Percentiles rank a stretch among this genome's conserved stretches.
These are phyloP conservation scores for Solioccasus polychromus DNA, from an alignment of 768 basidiomycete genomes.

Conservation along the genomic window DNA sequence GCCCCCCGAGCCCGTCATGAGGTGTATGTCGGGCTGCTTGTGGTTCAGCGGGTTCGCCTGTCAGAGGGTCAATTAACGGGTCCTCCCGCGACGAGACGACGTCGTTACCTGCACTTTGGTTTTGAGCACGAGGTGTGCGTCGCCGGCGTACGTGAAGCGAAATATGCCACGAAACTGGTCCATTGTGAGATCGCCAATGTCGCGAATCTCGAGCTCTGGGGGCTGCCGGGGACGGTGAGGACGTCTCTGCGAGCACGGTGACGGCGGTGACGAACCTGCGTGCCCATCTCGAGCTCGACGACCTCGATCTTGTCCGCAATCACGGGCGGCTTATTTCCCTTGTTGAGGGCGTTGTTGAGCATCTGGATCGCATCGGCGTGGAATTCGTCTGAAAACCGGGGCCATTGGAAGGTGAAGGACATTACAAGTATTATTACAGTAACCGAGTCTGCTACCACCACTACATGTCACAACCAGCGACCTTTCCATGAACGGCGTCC, in stretches of 20 bases:
- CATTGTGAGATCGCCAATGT: slow-evolving; percentile 93
- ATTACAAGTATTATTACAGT: too few relatives aligned
- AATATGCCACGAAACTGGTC: slow-evolving; percentile 98
- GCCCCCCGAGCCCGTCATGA: slow-evolving; percentile 77
- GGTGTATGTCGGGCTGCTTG: slow-evolving; percentile 85
- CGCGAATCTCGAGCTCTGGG: slow-evolving; percentile 94
- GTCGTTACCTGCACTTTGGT: slow-evolving; percentile 84
- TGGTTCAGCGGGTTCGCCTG: slow-evolving; percentile 92
- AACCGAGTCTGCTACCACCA: too few relatives aligned
- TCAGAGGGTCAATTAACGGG: slow-evolving; percentile 6
- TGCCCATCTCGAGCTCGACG: slow-evolving; percentile 98
- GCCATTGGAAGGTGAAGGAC: slow-evolving; percentile 96
- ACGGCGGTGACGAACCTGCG: slow-evolving; percentile 57
- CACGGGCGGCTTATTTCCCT: slow-evolving; percentile 95
- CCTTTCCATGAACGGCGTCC: slow-evolving; percentile 65
- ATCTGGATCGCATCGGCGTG: slow-evolving; percentile 95
- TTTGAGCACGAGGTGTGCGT: slow-evolving; percentile 82
- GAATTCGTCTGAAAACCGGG: slow-evolving; percentile 94
- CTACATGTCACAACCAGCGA: slow-evolving; percentile 21
- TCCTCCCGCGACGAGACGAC: neutral
- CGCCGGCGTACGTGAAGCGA: slow-evolving; percentile 89
- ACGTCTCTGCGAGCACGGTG: neutral
- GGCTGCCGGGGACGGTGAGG: slow-evolving; percentile 53
- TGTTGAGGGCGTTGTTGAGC: slow-evolving; percentile 95
- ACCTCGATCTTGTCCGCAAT: slow-evolving; percentile 98